Evolutionary conservation across 1,139 yeast genomes (phyloP), one percentile per base, ranked within the genome.

Genomic region (Taphrina communis): DNA sequence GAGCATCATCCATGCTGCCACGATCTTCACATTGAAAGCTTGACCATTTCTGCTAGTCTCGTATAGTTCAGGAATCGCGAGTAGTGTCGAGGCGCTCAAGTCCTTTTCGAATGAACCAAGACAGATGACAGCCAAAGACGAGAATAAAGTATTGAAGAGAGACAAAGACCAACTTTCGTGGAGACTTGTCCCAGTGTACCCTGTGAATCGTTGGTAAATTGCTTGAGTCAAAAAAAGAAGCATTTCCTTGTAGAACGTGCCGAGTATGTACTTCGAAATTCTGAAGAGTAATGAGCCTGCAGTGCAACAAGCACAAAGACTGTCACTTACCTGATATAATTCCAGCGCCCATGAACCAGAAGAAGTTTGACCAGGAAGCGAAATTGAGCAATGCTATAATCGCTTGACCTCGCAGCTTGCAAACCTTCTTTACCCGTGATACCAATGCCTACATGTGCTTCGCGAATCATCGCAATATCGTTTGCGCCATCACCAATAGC

Each of bases 401-500:
- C 99, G 0, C 98, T 88, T 0, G 97, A 85, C 74, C 99, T 82
- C 0, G 99, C 97, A 0, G 99, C 99, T 76, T 94, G 99, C 61
- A 94, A 80, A 1, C 99, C 99, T 80, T 94, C 99, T 74, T 89
- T 89, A 61, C 99, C 99, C 0, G 98, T 93, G 68, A 94, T 94
- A 52, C 99, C 99, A 71, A 94, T 87, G 31, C 99, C 99, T 70
- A 94, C 93, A 78, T 94, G 98, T 0, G 99, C 99, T 76, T 96
- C 89, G 80, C 94, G 98, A 72, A 94, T 94, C 99, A 94, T 94
- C 1, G 99, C 98, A 77, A 94, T 92, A 78, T 94, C 99, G 76
- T 94, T 94, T 0, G 99, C 99, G 74, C 99, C 99, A 80, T 94
- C 99, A n/a, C 99, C 99, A 76, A 95, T 90, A 0, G 99, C 99